phyloP scores from a whole-genome alignment of 192 early-diverging fungal species.

The Geranomyces michiganensis region DNA sequence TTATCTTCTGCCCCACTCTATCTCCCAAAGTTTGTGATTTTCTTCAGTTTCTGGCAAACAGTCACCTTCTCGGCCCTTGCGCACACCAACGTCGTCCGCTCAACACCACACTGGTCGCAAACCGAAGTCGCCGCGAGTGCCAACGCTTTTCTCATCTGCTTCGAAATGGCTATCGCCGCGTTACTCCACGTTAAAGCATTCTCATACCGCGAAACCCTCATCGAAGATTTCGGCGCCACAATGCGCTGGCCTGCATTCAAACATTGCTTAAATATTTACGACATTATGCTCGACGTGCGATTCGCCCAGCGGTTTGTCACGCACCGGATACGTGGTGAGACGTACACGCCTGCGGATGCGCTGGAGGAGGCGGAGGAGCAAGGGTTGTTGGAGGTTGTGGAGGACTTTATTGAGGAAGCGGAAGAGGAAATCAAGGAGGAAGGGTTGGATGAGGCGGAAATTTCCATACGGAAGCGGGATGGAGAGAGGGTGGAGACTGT shows the following conservation, averaged over 20 bases:
- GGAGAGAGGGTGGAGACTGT: constrained; percentile 6
- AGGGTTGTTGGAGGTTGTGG: constrained; percentile 12
- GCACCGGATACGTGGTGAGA: constrained; percentile 20
- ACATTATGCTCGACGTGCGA: constrained; percentile 14
- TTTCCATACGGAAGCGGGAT: constrained; percentile 2
- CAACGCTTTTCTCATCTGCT: constrained; percentile 31
- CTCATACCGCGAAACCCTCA: constrained; percentile 13
- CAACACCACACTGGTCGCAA: constrained; percentile 56
- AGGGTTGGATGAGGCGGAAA: constrained; percentile 11
- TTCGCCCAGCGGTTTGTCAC: constrained; percentile 20
- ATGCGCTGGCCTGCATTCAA: constrained; percentile 13
- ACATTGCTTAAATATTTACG: constrained; percentile 1
- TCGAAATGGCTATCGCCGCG: constrained; percentile 63
- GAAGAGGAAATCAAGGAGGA: constrained; percentile 17
- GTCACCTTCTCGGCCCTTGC: constrained; percentile 59
- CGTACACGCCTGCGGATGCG: constrained; percentile 21
- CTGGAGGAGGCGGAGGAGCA: constrained; percentile 18
- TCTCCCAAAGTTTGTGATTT: constrained; percentile 51
- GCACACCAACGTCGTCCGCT: constrained; percentile 46
- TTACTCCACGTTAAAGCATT: constrained; percentile 58
- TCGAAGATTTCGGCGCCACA: constrained; percentile 8
- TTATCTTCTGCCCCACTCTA: neutral
- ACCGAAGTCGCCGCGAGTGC: constrained; percentile 56
- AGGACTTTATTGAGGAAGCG: constrained; percentile 18
- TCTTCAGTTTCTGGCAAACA: constrained; percentile 62